These are phyloP conservation scores for Globisporangium sylvaticum DNA, from an alignment of 352 stramenopile genomes.

Conservation along the genomic window DNA sequence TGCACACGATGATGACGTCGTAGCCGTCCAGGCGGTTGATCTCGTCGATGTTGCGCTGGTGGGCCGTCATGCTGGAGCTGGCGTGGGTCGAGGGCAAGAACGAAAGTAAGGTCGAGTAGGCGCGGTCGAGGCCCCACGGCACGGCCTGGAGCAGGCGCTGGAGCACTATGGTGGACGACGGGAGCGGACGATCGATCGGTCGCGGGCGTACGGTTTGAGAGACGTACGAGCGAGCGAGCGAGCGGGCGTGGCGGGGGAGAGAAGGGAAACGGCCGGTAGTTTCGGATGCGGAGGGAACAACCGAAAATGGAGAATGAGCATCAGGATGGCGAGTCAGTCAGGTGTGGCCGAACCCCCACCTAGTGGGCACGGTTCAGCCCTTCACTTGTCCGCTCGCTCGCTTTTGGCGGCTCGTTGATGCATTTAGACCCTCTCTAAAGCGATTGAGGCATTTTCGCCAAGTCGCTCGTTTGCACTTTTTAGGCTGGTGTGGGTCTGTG, in stretches of 20 bases:
- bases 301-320: slow-evolving; percentile 19
- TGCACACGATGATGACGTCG: slow-evolving; percentile 97
- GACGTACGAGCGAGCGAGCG: slow-evolving; percentile 1
- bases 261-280: slow-evolving; percentile 4
- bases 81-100: slow-evolving; percentile 2
- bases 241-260: background rate
- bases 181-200: background rate
- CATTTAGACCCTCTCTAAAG: background rate
- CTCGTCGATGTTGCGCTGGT: slow-evolving; percentile 82
- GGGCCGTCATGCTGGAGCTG: slow-evolving; percentile 24
- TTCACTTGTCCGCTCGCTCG: background rate
- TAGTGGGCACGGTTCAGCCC: too few relatives aligned
- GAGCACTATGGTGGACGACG: slow-evolving; percentile 14
- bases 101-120: slow-evolving; percentile 14
- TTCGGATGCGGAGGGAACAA: slow-evolving; percentile 8
- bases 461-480: background rate
- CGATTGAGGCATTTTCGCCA: background rate
- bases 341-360: background rate
- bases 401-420: background rate
- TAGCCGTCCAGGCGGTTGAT: slow-evolving; percentile 90
- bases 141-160: slow-evolving; percentile 8
- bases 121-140: slow-evolving; percentile 11
- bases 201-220: background rate
- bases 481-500: background rate
- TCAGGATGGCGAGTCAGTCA: background rate